Evolutionary conservation across 352 stramenopile genomes (phyloP).

Genomic region (Poterioochromonas sp.): DNA sequence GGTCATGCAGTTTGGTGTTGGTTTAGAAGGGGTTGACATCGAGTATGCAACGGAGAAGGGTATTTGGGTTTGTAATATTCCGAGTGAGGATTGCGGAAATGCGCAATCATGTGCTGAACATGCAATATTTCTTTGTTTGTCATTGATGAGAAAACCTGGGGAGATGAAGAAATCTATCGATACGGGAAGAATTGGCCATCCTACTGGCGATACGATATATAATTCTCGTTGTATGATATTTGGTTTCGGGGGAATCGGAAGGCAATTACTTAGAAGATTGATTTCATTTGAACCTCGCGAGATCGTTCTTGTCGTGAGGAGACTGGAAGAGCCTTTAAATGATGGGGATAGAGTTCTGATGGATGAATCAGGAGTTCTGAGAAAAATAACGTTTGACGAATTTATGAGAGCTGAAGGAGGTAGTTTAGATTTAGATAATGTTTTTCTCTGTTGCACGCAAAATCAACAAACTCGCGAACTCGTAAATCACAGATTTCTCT

Average conservation of each 20-base stretch:
- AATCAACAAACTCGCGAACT: not conserved
- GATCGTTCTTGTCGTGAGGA: not conserved
- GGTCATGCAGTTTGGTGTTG: constrained; percentile 24
- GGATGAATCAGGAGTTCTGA: too few species aligned
- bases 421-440: not conserved
- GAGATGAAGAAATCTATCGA: not conserved
- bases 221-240: not conserved
- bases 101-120: constrained; percentile 24
- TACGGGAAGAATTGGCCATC: not conserved
- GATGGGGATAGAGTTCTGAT: not conserved
- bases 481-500: not conserved
- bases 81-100: not conserved
- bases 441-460: constrained; percentile 6
- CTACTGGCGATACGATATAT: not conserved
- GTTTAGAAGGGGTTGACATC: constrained; percentile 26
- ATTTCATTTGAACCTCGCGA: not conserved
- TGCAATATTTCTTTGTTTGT: not conserved
- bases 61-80: not conserved
- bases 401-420: too few species aligned
- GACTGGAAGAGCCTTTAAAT: not conserved
- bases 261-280: not conserved
- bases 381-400: too few species aligned
- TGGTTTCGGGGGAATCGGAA: constrained; percentile 6
- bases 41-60: not conserved
- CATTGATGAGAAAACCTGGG: not conserved